These are phyloP conservation scores for Hyaloscypha finlandica DNA, from an alignment of 495 filamentous ascomycete species.

Conservation along the genomic window DNA sequence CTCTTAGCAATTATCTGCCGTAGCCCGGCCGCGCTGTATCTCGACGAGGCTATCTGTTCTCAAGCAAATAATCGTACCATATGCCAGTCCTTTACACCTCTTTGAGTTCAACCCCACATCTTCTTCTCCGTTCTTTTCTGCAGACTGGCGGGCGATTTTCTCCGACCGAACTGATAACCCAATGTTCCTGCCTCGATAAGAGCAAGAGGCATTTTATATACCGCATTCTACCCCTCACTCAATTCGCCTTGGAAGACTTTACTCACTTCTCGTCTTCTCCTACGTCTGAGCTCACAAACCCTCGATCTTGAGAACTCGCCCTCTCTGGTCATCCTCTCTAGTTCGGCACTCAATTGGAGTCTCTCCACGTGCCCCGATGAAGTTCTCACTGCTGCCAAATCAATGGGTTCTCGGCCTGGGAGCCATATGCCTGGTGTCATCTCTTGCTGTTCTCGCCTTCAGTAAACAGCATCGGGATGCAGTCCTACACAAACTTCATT, in stretches of 20 bases:
- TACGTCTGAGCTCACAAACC: neutral
- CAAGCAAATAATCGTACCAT: conserved; percentile 7
- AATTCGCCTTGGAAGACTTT: neutral
- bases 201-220: neutral
- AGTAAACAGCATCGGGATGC: conserved; percentile 26
- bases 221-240: neutral
- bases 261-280: neutral
- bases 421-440: conserved; percentile 20
- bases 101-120: conserved; percentile 5
- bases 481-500: conserved; percentile 16
- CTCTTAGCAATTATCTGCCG: neutral
- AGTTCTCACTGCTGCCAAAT: conserved; percentile 14
- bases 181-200: conserved; percentile 6
- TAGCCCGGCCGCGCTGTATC: neutral
- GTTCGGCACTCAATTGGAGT: neutral
- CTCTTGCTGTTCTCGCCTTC: conserved; percentile 17
- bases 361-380: conserved; percentile 13
- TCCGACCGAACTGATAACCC: neutral
- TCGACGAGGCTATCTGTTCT: neutral
- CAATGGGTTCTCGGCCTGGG: conserved; percentile 28
- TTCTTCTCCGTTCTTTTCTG: conserved; percentile 6
- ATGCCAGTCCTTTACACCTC: conserved; percentile 12
- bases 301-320: neutral
- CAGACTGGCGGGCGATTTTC: neutral
- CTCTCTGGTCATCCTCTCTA: neutral